These are phyloP conservation scores for Sporisorium iseilematis-ciliati DNA, from an alignment of 1,284 basidiomycete species.

Conservation along the genomic window DNA sequence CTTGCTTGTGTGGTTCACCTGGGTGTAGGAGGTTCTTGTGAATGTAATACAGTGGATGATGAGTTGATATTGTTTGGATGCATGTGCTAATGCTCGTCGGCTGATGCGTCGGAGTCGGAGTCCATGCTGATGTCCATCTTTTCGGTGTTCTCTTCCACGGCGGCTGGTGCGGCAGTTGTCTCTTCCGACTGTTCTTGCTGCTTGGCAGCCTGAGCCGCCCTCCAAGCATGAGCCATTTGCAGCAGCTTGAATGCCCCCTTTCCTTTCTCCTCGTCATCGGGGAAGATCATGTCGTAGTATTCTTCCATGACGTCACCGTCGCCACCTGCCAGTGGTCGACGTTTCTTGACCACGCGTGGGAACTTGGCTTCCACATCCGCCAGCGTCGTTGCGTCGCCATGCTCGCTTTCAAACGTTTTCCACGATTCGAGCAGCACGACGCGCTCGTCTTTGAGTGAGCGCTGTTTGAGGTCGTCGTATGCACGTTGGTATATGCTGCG, in stretches of 20 bases:
- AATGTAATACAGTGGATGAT: conserved; percentile 23
- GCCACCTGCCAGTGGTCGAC: conserved; percentile 30
- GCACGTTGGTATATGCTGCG: conserved; percentile 84
- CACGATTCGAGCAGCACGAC: conserved; percentile 90
- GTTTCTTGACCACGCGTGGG: conserved; percentile 87
- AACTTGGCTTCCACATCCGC: conserved; percentile 86
- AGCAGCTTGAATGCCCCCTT: conserved; percentile 66
- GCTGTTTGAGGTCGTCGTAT: conserved; percentile 85
- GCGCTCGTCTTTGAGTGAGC: conserved; percentile 89
- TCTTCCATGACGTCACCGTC: conserved; percentile 62
- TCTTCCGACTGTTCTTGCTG: conserved; percentile 7
- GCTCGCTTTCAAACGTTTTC: conserved; percentile 87
- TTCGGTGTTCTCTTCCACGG: conserved; percentile 7
- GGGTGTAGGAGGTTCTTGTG: conserved; percentile 68
- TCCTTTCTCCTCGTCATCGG: conserved; percentile 64
- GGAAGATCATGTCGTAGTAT: conserved; percentile 69
- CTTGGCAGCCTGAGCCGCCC: conserved; percentile 50
- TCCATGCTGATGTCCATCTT: conserved; percentile 18
- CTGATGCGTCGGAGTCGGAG: conserved; percentile 8
- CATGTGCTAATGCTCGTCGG: neutral
- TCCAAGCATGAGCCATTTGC: conserved; percentile 65
- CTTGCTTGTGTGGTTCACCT: conserved; percentile 71
- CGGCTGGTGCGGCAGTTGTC: neutral
- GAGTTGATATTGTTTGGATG: conserved; percentile 4
- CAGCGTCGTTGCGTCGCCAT: conserved; percentile 75